Evolutionary conservation across 345 rosid species (phyloP).

Genomic region (Rhizophora apiculata): DNA sequence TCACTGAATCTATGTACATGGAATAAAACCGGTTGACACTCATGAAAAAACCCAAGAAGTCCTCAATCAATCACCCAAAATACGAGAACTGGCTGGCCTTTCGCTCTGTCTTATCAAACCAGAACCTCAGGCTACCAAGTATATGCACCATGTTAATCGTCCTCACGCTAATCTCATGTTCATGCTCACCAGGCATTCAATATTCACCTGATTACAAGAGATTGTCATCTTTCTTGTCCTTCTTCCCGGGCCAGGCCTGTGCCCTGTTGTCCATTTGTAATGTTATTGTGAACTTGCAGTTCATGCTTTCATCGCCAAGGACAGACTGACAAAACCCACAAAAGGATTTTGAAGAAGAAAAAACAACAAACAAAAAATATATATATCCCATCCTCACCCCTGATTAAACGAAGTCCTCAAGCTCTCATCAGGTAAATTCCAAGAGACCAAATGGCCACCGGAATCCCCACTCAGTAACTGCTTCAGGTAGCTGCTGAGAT

Average conservation of each 20-base stretch:
- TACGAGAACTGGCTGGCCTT: constrained; percentile 17
- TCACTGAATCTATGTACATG: constrained; percentile 40
- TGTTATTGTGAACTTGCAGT: constrained; percentile 3
- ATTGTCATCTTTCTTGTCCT: constrained; percentile 1
- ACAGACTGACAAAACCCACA: constrained; percentile 17
- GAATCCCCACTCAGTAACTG: constrained; percentile 95
- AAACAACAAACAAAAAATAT: background rate
- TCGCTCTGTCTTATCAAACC: constrained; percentile 12
- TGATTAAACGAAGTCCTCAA: constrained; percentile 56
- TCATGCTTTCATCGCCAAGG: constrained; percentile 2
- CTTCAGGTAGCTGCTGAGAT: constrained; percentile 73
- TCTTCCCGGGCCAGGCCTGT: constrained; percentile 32
- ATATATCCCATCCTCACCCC: constrained; percentile 32
- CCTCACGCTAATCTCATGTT: background rate
- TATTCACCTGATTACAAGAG: background rate
- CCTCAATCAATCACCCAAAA: constrained; percentile 11
- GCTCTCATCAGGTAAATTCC: constrained; percentile 88
- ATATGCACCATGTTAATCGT: background rate
- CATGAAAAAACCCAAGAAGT: constrained; percentile 20
- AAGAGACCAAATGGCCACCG: constrained; percentile 80
- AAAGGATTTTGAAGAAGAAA: constrained; percentile 15
- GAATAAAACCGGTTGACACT: constrained; percentile 3
- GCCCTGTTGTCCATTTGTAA: constrained; percentile 13
- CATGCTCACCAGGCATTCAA: constrained; percentile 12
- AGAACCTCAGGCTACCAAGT: constrained; percentile 5